Evolutionary conservation across 192 early-diverging fungal genomes (phyloP), one percentile per base, ranked within the genome.

Genomic region (Coemansia sp.): DNA sequence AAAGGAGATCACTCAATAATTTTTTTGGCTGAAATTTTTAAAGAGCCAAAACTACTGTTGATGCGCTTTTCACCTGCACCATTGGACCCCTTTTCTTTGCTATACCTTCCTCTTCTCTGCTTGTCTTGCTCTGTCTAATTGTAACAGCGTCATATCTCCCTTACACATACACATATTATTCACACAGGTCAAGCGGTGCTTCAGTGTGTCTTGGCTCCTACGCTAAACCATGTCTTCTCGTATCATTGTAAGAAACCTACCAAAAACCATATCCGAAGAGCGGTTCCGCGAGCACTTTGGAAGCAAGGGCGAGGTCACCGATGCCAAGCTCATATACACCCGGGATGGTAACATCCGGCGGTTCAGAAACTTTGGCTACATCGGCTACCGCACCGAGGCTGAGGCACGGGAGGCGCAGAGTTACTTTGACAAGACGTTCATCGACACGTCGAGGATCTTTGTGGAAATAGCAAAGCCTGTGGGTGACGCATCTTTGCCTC

Each of bases 161-260:
- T 34, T 36, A 35, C 35, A 37, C 9, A 14, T 26, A 17, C 28
- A 30, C 5, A n/a, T 46, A 8, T 46, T 15, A 45, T 14, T 18
- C 19, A 20, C 19, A 19, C 20, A 41, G 9, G 11, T 11, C 30
- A 32, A 32, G 30, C 30, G 30, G 11, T 37, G 13, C 4, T 37
- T 37, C 13, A 11, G 11, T 9, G 4, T 37, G 4, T 37, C 18
- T 40, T 2, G n/a, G n/a, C n/a, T 40, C 8, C 14, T 25, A 18
- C 2, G 32, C 8, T 36, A 36, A 17, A 33, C 6, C 20, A 62
- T 62, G 59, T 63, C 66, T 18, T 67, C 87, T 18, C 87, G 96
- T 38, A 81, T 99, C 23, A 89, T 99, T 58, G 88, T 99, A 52
- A 95, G 94, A 62, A 95, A 95, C 77, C 79, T 99, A n/a, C 96